Conservation (phyloP, 2,329 filamentous ascomycete genomes). For the Malbranchea zuffiana region DNA sequence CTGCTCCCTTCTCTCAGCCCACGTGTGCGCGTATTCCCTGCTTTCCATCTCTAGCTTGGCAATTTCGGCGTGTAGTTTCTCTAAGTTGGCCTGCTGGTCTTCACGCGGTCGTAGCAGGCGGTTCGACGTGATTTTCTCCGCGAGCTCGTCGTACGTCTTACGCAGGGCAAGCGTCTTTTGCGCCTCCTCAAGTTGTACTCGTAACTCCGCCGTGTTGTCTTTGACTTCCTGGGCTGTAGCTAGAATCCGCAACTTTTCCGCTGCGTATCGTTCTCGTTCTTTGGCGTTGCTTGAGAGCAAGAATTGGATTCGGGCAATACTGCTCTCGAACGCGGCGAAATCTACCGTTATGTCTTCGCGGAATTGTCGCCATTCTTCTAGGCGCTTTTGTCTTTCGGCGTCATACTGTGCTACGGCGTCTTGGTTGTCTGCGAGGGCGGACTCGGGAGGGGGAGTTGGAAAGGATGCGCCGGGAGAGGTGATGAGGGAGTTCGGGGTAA, state of each 20-base stretch:
- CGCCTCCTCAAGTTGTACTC: constrained; percentile 64
- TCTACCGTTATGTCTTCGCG: constrained; percentile 77
- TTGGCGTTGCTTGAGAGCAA: constrained; percentile 69
- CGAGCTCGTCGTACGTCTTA: constrained; percentile 77
- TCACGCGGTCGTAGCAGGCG: constrained; percentile 69
- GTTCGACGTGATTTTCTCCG: constrained; percentile 76
- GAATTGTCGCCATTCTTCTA: constrained; percentile 54
- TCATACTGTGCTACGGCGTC: constrained; percentile 34
- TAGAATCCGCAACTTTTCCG: constrained; percentile 68
- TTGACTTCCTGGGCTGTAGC: constrained; percentile 67
- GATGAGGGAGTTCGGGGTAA: constrained; percentile 56
- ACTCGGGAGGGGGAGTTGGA: constrained; percentile 58
- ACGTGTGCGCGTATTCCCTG: constrained; percentile 67
- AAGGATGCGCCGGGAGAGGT: constrained; percentile 45
- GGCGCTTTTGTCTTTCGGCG: constrained; percentile 40
- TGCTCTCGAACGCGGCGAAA: constrained; percentile 77
- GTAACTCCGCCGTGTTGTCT: constrained; percentile 60
- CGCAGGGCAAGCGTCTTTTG: constrained; percentile 64
- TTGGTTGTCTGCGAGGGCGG: constrained; percentile 33
- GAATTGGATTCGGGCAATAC: constrained; percentile 78
- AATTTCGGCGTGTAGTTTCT: constrained; percentile 80
- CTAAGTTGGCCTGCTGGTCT: constrained; percentile 66
- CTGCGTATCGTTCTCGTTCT: constrained; percentile 73
- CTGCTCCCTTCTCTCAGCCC: constrained; percentile 73
- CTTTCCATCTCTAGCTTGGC: constrained; percentile 76